Percentiles rank a stretch among this genome's conserved stretches.
Evolutionary conservation across 345 rosid species (phyloP).

Genomic region (Pistacia atlantica): DNA sequence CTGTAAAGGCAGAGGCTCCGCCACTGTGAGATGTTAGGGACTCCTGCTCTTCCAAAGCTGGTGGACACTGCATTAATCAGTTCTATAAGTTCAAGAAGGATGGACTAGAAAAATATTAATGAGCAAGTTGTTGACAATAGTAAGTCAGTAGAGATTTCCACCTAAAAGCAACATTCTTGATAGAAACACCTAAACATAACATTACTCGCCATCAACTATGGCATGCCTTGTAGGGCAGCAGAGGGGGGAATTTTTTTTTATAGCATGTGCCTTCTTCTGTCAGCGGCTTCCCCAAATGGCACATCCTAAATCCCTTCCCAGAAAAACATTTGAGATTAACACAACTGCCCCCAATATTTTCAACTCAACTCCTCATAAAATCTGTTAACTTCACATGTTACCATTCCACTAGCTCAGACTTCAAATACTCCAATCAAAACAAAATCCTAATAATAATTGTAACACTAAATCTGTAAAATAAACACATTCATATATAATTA

Average conservation of each 20-base stretch:
- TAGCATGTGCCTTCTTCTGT: neutral
- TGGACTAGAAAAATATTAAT: neutral
- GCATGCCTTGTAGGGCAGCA: neutral
- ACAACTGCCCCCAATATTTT: neutral
- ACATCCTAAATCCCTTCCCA: neutral
- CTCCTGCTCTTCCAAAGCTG: constrained; percentile 53
- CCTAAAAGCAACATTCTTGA: neutral
- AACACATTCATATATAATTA: too few species aligned
- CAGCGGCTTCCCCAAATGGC: neutral
- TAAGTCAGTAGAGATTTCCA: constrained; percentile 4
- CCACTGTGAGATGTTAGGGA: constrained; percentile 45
- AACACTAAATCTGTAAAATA: neutral
- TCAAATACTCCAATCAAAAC: neutral
- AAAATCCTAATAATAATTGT: neutral
- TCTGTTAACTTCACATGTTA: neutral
- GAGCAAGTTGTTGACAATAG: neutral
- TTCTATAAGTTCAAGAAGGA: constrained; percentile 18
- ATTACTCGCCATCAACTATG: neutral
- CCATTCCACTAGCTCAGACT: neutral
- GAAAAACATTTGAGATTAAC: neutral
- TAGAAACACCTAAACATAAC: neutral
- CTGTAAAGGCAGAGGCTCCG: constrained; percentile 44
- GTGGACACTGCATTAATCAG: constrained; percentile 54
- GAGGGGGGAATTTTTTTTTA: neutral
- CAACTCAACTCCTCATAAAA: neutral